Conservation (phyloP, 1,284 basidiomycete genomes). For the Paramarasmius palmivorus region DNA sequence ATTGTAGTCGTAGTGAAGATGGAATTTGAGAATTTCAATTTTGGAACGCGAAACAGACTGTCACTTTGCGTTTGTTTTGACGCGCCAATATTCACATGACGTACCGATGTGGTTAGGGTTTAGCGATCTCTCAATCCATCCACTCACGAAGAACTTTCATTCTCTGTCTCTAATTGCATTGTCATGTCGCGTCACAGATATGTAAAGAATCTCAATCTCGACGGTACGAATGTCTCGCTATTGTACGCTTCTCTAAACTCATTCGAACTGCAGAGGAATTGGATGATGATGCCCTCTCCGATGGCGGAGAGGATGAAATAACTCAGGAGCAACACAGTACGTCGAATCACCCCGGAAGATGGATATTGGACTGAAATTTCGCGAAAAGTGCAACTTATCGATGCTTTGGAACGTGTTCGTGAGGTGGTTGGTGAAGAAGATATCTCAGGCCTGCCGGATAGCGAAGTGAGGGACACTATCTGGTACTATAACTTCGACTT, state of each 20-base stretch:
- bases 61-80: no score
- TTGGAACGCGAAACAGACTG: no score
- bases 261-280: conserved; percentile 59
- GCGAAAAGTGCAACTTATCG: conserved; percentile 69
- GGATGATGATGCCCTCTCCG: conserved; percentile 69
- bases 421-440: conserved; percentile 67
- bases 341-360: conserved; percentile 9
- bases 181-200: conserved; percentile 92
- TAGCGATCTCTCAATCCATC: no score
- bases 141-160: no score
- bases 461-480: conserved; percentile 76
- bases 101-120: no score
- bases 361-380: neutral
- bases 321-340: conserved; percentile 71
- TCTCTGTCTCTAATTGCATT: conserved; percentile 14
- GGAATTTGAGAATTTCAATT: neutral
- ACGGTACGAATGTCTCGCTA: conserved; percentile 52
- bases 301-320: conserved; percentile 71
- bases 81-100: no score
- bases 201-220: conserved; percentile 86
- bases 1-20: conserved; percentile 28
- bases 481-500: conserved; percentile 93
- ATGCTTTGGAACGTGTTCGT: conserved; percentile 69
- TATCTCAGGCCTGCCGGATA: conserved; percentile 69
- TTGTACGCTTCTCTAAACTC: neutral